phyloP scores from a whole-genome alignment of 1,284 basidiomycete genomes.

The Ganoderma multipileum region DNA sequence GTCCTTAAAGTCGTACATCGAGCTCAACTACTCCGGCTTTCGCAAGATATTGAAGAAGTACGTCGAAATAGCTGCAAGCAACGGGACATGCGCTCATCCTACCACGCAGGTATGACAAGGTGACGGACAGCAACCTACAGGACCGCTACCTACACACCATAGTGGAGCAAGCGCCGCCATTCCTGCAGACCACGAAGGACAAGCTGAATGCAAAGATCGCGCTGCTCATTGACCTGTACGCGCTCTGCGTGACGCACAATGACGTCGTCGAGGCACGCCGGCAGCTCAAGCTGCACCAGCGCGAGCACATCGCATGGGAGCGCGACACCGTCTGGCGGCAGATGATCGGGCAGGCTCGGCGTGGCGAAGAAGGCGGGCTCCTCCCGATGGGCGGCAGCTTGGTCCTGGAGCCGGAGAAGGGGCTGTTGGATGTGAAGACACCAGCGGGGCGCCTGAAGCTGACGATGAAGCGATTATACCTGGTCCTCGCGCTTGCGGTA shows the following conservation, averaged over 20 bases:
- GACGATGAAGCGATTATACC: constrained; percentile 67
- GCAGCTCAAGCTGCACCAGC: constrained; percentile 88
- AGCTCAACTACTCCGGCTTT: constrained; percentile 94
- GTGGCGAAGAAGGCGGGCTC: constrained; percentile 55
- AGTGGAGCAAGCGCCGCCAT: constrained; percentile 78
- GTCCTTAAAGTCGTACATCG: constrained; percentile 92
- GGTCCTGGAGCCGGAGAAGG: constrained; percentile 58
- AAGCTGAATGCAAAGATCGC: constrained; percentile 69
- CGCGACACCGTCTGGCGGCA: constrained; percentile 97
- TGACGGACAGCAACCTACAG: constrained; percentile 86
- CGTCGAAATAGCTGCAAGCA: constrained; percentile 33
- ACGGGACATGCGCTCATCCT: constrained; percentile 18
- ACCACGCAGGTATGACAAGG: constrained; percentile 87
- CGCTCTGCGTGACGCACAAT: constrained; percentile 85
- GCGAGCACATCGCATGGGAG: constrained; percentile 95
- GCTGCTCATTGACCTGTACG: constrained; percentile 78
- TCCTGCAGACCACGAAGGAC: constrained; percentile 69
- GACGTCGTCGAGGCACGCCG: constrained; percentile 78
- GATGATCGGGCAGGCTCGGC: constrained; percentile 92
- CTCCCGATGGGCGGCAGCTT: constrained; percentile 57
- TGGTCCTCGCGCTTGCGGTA: constrained; percentile 61
- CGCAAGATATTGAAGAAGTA: constrained; percentile 98
- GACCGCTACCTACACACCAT: constrained; percentile 80
- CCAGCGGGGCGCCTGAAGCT: constrained; percentile 71
- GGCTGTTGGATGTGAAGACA: constrained; percentile 60